Percentiles rank a stretch among this genome's conserved stretches.
Conservation (phyloP, 352 stramenopile species). For the Peronosclerospora sorghi region DNA sequence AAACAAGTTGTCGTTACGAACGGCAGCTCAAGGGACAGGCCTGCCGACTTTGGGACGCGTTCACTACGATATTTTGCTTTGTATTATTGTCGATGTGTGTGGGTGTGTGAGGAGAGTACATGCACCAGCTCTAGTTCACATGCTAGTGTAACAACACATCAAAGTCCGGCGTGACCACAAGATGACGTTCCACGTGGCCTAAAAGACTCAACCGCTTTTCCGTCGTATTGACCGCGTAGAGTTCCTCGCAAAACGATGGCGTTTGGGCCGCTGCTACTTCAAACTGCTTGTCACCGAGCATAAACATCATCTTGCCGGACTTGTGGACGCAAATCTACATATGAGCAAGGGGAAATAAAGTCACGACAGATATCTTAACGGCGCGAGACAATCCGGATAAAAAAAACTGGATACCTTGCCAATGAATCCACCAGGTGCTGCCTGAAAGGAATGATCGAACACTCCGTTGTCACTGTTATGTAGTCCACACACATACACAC, state of each 20-base stretch:
- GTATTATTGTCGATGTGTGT: too few relatives aligned
- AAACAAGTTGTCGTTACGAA: conserved; percentile 8
- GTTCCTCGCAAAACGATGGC: conserved; percentile 70
- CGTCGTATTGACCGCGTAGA: conserved; percentile 66
- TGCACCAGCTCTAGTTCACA: too few relatives aligned
- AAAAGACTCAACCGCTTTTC: conserved; percentile 73
- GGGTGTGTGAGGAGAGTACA: too few relatives aligned
- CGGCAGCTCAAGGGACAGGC: neutral
- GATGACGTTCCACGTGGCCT: conserved; percentile 57
- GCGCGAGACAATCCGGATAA: neutral
- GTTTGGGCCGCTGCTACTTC: conserved; percentile 70
- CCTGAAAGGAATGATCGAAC: conserved; percentile 57
- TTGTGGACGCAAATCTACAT: conserved; percentile 68
- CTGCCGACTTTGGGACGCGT: too few relatives aligned
- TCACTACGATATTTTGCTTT: too few relatives aligned
- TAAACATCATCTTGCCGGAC: conserved; percentile 76
- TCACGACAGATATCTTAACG: neutral
- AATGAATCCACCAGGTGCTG: conserved; percentile 65
- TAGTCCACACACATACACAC: conserved; percentile 1
- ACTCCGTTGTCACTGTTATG: conserved; percentile 36
- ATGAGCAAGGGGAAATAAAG: neutral
- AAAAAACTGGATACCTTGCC: conserved; percentile 42
- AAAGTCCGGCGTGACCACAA: conserved; percentile 82
- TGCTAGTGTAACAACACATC: conserved; percentile 61
- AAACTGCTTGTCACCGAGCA: conserved; percentile 82